Evolutionary conservation across 225 moss, liverwort and hornwort species (phyloP), one percentile per base, ranked within the genome.

Genomic region (Ulota crispa): DNA sequence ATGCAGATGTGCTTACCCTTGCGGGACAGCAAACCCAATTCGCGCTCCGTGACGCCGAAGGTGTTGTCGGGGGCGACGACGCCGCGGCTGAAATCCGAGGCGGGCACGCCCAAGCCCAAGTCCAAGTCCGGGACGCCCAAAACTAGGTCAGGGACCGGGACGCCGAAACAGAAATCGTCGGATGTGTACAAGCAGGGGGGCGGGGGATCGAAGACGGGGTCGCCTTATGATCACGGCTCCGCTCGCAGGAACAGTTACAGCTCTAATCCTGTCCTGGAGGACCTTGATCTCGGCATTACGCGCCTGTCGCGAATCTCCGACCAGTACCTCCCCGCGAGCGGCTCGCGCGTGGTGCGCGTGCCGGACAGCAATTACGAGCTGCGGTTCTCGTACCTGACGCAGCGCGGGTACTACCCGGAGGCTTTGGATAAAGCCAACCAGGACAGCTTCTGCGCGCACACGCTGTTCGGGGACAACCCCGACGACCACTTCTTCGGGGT

Each of bases 351-450:
- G 59, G 99, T 93, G 43, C 80, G 68, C 0, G 87, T 96, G 0
- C 89, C 94, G 45, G 88, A 85, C 10, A 80, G 86, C 20, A 87
- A 86, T 32, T 94, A 85, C 64, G 89, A 94, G 78, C 89, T 99
- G 31, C 89, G 96, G 52, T 99, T 93, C 73, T 94, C 99, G 1
- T 99, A 89, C 68, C 68, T 99, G 78, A 96, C 99, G 28, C 96
- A 99, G 84, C 90, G 99, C 5, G 99, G 99, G 28, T 99, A 99
- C 80, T 99, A 99, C 20, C 99, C 99, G 1, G 99, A 99, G 76
- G 93, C 99, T 37, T 89, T 96, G 53, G 96, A 99, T 73, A 99
- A 99, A 76, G 94, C 92, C 9, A 99, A 99, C 37, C 99, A 99
- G 80, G 99, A 99, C 70, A 99, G 99, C 80, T 99, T 91, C 74